Evolutionary conservation across 2,329 filamentous ascomycete genomes (phyloP), one percentile per base, ranked within the genome.

Genomic region (Chaetomiaceae sp.): DNA sequence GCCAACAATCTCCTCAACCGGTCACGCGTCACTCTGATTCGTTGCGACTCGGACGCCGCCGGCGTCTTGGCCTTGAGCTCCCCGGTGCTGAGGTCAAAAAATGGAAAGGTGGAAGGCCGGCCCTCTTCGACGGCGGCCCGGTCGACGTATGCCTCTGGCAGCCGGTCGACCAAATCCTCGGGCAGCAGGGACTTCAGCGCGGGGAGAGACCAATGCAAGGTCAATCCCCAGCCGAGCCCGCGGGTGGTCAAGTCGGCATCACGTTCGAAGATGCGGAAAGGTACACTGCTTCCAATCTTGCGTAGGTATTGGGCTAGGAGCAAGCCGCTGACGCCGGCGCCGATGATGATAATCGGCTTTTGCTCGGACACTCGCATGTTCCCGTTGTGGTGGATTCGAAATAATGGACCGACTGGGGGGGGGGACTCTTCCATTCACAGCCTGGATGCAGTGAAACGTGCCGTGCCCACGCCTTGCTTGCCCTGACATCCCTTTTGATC

Each of bases 181-280:
- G 80, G 77, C 25, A 85, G 68, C 20, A 84, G 69, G 7, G 70
- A 63, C 40, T 75, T 71, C 36, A 85, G 68, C 1, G 71, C 72
- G 0, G 76, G 71, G 9, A 84, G 71, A 4, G 78, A 79, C 81
- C 81, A 86, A 62, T 85, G 80, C 52, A 86, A 69, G 0, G 81
- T 85, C 52, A 86, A 69, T 3, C 81, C 83, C 84, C 82, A 86
- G 56, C 82, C 81, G 4, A 73, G 69, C 18, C 68, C 77, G 29
- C 74, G 77, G 25, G 71, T 71, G 52, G 66, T 69, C 37, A 77
- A 69, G 36, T 76, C 71, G 5, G 62, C 53, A 57, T 79, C 75
- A n/a, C 77, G 73, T 61, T 82, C 79, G 58, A 79, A 81, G 46
- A 82, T 69, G 25, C 65, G 71, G 59, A 74, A 79, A 4, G 71